A percentile compares a stretch with the other conserved stretches of the same genome.
Evolutionary conservation across 1,284 basidiomycete genomes (phyloP).

Genomic region (Moniliophthora roreri): DNA sequence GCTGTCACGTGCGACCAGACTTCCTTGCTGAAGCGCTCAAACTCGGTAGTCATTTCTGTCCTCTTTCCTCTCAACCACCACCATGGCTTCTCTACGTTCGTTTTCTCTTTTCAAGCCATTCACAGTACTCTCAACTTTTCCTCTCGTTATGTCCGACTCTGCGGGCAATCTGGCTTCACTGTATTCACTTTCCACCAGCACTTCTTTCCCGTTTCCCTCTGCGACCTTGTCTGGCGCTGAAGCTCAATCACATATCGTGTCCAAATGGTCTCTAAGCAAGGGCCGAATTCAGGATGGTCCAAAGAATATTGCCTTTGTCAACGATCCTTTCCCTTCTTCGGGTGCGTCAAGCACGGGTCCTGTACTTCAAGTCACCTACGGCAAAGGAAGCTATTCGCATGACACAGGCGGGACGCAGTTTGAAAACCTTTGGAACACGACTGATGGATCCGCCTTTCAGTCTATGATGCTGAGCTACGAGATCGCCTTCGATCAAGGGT

Average conservation of each 20-base stretch:
- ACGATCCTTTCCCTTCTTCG: conserved; percentile 59
- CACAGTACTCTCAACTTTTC: conserved; percentile 7
- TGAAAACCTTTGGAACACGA: conserved; percentile 62
- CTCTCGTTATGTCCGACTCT: conserved; percentile 19
- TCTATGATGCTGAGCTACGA: conserved; percentile 72
- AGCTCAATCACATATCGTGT: conserved; percentile 52
- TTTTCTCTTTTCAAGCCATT: conserved; percentile 2
- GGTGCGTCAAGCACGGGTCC: conserved; percentile 42
- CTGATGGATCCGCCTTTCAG: conserved; percentile 51
- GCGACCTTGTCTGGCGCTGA: conserved; percentile 52
- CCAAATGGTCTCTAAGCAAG: conserved; percentile 60
- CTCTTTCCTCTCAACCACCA: not conserved
- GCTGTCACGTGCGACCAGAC: conserved; percentile 1
- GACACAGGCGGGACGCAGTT: conserved; percentile 65
- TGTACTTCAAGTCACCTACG: conserved; percentile 67
- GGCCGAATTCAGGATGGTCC: conserved; percentile 59
- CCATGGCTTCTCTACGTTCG: conserved; percentile 26
- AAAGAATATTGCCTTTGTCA: conserved; percentile 58
- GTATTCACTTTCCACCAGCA: conserved; percentile 61
- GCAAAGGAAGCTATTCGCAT: conserved; percentile 58
- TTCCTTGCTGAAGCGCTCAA: too few species aligned
- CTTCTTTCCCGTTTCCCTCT: conserved; percentile 64
- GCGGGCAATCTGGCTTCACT: conserved; percentile 45
- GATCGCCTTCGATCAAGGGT: conserved; percentile 62
- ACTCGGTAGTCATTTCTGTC: too few species aligned